Evolutionary conservation across 164 flowering plant species (phyloP).

Genomic region (Macadamia integrifolia): DNA sequence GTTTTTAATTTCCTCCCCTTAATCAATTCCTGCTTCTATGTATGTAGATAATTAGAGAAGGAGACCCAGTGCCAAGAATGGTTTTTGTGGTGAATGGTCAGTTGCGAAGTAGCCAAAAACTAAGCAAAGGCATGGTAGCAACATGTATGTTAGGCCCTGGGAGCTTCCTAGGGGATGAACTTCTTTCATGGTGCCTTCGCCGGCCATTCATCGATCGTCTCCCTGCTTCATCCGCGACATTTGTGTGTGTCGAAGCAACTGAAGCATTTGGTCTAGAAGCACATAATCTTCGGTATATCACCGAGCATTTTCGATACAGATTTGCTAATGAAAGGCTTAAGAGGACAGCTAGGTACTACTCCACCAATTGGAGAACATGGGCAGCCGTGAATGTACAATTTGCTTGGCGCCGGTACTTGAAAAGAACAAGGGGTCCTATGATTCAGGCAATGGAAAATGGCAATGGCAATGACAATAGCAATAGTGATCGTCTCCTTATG

Average conservation of each 20-base stretch:
- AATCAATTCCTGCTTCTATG: neutral
- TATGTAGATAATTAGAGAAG: slow-evolving; percentile 79
- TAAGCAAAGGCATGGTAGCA: slow-evolving; percentile 75
- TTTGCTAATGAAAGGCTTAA: slow-evolving; percentile 81
- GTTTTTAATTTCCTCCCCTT: neutral
- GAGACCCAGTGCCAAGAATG: slow-evolving; percentile 86
- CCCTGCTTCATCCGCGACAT: slow-evolving; percentile 92
- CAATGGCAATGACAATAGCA: slow-evolving; percentile 27
- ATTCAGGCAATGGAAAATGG: slow-evolving; percentile 28
- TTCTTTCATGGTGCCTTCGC: slow-evolving; percentile 89
- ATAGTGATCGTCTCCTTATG: slow-evolving; percentile 46
- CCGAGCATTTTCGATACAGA: slow-evolving; percentile 89
- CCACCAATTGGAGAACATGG: slow-evolving; percentile 94
- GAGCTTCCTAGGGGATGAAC: slow-evolving; percentile 86
- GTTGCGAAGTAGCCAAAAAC: slow-evolving; percentile 59
- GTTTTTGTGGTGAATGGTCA: slow-evolving; percentile 74
- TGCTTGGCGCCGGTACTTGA: slow-evolving; percentile 69
- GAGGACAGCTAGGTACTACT: slow-evolving; percentile 74
- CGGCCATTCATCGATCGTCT: slow-evolving; percentile 79
- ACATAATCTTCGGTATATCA: slow-evolving; percentile 56
- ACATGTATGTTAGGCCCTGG: slow-evolving; percentile 74
- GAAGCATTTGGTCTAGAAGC: slow-evolving; percentile 86
- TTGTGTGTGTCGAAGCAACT: slow-evolving; percentile 53
- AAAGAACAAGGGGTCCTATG: slow-evolving; percentile 45
- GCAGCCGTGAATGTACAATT: slow-evolving; percentile 85